Evolutionary conservation across 1,139 yeast species (phyloP).

Genomic region (Hansenula anomala): DNA sequence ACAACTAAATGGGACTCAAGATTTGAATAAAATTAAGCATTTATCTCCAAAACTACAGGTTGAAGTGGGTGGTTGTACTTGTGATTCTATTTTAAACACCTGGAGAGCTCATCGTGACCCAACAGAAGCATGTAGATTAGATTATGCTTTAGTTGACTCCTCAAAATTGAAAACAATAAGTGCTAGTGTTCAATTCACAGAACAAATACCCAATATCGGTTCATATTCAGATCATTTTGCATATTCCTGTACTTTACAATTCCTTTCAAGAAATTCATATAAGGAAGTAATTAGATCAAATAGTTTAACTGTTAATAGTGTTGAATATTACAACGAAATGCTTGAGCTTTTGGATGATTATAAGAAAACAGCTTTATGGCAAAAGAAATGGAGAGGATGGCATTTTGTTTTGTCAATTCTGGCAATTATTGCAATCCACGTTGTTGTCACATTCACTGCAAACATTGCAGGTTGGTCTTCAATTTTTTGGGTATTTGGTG

Average conservation of each 20-base stretch:
- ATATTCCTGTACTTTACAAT: slow-evolving; percentile 52
- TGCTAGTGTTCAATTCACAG: slow-evolving; percentile 73
- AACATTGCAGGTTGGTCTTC: slow-evolving; percentile 52
- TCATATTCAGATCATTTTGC: slow-evolving; percentile 95
- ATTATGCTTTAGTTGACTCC: slow-evolving; percentile 78
- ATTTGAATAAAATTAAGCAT: slow-evolving; percentile 38
- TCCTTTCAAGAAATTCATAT: slow-evolving; percentile 15
- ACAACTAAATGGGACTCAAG: slow-evolving; percentile 43
- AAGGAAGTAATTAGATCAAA: slow-evolving; percentile 5
- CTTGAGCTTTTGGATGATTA: slow-evolving; percentile 52
- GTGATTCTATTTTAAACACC: slow-evolving; percentile 82
- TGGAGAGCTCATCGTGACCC: slow-evolving; percentile 66
- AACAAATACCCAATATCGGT: slow-evolving; percentile 53
- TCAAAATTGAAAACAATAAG: slow-evolving; percentile 44
- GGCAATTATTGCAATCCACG: slow-evolving; percentile 44
- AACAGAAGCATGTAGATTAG: slow-evolving; percentile 84
- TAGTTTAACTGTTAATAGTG: slow-evolving; percentile 5
- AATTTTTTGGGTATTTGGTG: slow-evolving; percentile 48
- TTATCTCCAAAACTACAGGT: slow-evolving; percentile 70
- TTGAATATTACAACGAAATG: slow-evolving; percentile 49
- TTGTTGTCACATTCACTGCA: slow-evolving; percentile 61
- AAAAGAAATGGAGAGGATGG: slow-evolving; percentile 55
- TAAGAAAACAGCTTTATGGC: slow-evolving; percentile 49
- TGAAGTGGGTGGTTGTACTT: slow-evolving; percentile 72
- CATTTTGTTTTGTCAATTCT: slow-evolving; percentile 61